phyloP scores from a whole-genome alignment of 179 eudicot species.

The Carnegiea gigantea region DNA sequence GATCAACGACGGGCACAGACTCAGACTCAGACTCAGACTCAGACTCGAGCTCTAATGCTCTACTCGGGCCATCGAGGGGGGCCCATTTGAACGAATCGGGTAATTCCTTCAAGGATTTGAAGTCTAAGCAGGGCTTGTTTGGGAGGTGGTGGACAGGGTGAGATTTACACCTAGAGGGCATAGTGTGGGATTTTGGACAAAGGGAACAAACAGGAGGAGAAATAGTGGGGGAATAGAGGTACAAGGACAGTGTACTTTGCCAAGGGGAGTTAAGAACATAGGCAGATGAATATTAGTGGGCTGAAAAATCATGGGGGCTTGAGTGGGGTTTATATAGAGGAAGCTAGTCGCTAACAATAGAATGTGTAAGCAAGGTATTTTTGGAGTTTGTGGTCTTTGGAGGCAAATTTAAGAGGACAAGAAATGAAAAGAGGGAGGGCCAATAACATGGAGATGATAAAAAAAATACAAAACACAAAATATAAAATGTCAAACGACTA shows the following conservation, averaged over 20 bases:
- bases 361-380: not conserved
- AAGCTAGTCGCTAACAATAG: slow-evolving; percentile 10
- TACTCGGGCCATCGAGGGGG: slow-evolving; percentile 7
- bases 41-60: not conserved
- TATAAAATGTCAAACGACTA: slow-evolving; percentile 8
- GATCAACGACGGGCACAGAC: slow-evolving; percentile 35
- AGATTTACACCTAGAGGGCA: slow-evolving; percentile 25
- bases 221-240: slow-evolving; percentile 20
- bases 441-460: slow-evolving; percentile 11
- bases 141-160: not conserved
- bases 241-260: slow-evolving; percentile 22
- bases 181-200: slow-evolving; percentile 11
- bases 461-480: slow-evolving; percentile 27
- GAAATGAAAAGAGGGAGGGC: slow-evolving; percentile 33
- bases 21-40: not conserved
- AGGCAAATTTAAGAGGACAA: slow-evolving; percentile 28
- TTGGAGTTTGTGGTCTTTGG: slow-evolving; percentile 23
- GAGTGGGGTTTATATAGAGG: slow-evolving; percentile 25
- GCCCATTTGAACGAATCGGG: slow-evolving; percentile 43
- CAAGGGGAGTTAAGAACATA: slow-evolving; percentile 10
- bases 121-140: slow-evolving; percentile 23
- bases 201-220: not conserved
- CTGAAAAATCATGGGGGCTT: slow-evolving; percentile 22
- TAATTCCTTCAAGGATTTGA: slow-evolving; percentile 28
- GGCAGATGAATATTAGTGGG: not conserved